Conservation (phyloP, 2,329 filamentous ascomycete genomes). For the Pleochaeta shiraiana region DNA sequence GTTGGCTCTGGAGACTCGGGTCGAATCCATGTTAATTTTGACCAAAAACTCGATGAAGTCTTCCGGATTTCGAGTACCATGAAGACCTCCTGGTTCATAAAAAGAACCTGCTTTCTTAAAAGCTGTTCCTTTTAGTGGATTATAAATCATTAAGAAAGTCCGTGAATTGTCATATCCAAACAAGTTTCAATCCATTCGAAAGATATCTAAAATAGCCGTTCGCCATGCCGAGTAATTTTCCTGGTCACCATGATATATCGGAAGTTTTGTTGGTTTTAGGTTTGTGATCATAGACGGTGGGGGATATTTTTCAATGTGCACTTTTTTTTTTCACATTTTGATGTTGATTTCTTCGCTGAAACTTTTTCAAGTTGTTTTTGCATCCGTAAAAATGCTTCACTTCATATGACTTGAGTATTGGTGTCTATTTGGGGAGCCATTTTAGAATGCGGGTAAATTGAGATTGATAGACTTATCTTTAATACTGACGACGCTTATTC, state of each 20-base stretch:
- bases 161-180: background rate
- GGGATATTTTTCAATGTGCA: background rate
- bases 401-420: background rate
- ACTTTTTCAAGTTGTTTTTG: background rate
- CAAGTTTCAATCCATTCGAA: slow-evolving; percentile 1
- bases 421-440: background rate
- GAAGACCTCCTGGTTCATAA: background rate
- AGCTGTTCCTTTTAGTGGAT: background rate
- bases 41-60: slow-evolving; percentile 2
- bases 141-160: background rate
- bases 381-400: background rate
- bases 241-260: background rate
- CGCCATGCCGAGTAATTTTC: background rate
- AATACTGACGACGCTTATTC: too few relatives aligned
- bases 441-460: background rate
- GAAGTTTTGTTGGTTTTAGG: slow-evolving; percentile 1
- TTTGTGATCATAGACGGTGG: background rate
- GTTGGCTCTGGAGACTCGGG: background rate
- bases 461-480: too few relatives aligned
- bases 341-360: background rate
- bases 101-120: background rate
- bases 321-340: background rate
- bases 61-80: background rate
- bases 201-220: background rate
- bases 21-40: background rate